Evolutionary conservation across 139 green algal genomes (phyloP), one percentile per base, ranked within the genome.

Genomic region (Gonium pectorale): DNA sequence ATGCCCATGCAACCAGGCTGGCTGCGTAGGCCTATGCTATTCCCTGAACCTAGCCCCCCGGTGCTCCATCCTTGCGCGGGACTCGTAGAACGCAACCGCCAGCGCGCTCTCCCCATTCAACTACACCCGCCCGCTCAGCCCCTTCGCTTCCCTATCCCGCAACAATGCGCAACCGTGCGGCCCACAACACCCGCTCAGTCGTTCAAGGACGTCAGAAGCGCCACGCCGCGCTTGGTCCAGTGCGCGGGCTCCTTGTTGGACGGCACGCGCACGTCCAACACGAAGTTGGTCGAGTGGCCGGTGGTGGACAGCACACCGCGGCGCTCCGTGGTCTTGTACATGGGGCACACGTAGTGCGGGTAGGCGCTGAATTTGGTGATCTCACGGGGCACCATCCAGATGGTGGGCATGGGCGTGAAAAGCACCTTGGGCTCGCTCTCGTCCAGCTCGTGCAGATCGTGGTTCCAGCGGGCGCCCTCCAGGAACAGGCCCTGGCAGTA

Each of bases 261-360:
- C 6, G 95, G 92, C 75, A 98, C 49, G 41, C 90, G 72, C 27
- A 98, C 90, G 56, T 94, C 91, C 83, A 95, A 89, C 75, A 98
- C 89, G 79, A 98, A 98, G 88, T 98, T 98, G 40, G 95, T 98
- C 26, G 91, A 95, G 88, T 98, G 95, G 13, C 95, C 95, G 1
- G 95, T 98, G 26, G 95, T 98, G 68, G 80, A 89, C 69, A 94
- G 83, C 59, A 94, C 83, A 38, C 94, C 94, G 19, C 92, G 89
- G 51, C 94, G 89, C 77, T 97, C 94, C 31, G 81, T 86, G 31
- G 94, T 97, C 88, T 93, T 95, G 88, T 97, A 97, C 66, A 97
- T 59, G 6, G 95, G 95, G 78, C 93, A 96, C 60, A 86, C 86
- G 92, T 97, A 98, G 85, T 91, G 67, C 4, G 68, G 78, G 83